Base-by-base conservation (phyloP, 2,329 filamentous ascomycete genomes). In the Pseudogymnoascus verrucosus region DNA sequence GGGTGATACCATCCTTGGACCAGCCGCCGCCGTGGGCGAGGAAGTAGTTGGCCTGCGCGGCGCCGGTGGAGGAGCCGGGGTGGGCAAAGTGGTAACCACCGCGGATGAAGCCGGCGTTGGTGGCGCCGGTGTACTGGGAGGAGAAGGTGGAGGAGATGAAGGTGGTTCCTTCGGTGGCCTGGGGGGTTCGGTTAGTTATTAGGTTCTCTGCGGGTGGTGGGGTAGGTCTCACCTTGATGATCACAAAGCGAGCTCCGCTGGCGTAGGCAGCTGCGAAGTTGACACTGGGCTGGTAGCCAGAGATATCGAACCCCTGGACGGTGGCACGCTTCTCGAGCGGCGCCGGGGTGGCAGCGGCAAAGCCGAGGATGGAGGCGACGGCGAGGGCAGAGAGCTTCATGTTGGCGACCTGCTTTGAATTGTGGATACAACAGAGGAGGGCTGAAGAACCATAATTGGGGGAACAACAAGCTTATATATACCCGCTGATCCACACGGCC, bases 41-140 rank as follows among this genome's bases (percentile, higher is more conserved):
- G 73, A 85, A 85, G 73, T 75, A 84, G 10, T 76, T 73, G 6
- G 82, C 82, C 69, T 85, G 82, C 0, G 72, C 70, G 3, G 78
- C 73, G 14, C 79, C 81, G 4, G 77, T 74, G 67, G 76, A 77
- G 14, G 70, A 69, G 59, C 71, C 76, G 0, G 80, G 82, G 37
- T 77, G 77, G 4, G 82, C 82, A 67, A 83, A 84, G 75, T 85
- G 82, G 69, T 84, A 84, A 37, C 77, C 81, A 60, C 82, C 82
- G 21, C 81, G 80, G 70, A 84, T 80, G 64, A 85, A 73, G 23
- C 78, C 78, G 2, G 80, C 81, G 7, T 74, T 74, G 51, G 80
- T 83, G 36, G 82, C 81, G 26, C 76, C 76, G 2, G 65, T 73
- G 71, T 83, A 83, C 68, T 84, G 80, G 31, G 67, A 70, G 65